Percentiles rank a stretch among this genome's conserved stretches.
Conservation (phyloP, 305 asterid species). For the Fraxinus nigra region DNA sequence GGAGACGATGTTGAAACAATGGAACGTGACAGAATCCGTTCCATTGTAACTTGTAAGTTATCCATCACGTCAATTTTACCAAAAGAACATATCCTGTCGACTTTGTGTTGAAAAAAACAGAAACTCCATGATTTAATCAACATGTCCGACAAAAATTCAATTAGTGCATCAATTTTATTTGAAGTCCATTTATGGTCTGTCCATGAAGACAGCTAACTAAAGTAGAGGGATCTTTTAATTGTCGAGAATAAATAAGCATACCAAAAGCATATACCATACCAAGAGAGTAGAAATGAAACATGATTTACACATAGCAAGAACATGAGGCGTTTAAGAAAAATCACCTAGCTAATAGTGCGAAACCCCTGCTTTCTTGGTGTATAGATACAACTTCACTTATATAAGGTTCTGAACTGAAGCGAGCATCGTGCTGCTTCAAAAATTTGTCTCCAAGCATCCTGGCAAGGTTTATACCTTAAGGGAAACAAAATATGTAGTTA, state of each 20-base stretch:
- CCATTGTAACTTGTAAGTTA: background rate
- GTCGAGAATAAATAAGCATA: background rate
- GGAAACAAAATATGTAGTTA: conserved; percentile 11
- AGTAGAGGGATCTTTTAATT: background rate
- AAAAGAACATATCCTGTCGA: background rate
- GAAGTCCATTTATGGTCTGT: background rate
- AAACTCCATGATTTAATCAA: background rate
- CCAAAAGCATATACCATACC: background rate
- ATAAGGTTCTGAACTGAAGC: conserved; percentile 93
- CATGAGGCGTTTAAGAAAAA: conserved; percentile 16
- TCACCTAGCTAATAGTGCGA: conserved; percentile 88
- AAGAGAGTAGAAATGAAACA: background rate
- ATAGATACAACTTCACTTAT: conserved; percentile 62
- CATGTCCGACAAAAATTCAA: background rate
- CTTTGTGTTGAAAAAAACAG: background rate
- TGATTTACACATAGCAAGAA: background rate
- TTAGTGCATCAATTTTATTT: background rate
- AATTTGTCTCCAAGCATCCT: conserved; percentile 98
- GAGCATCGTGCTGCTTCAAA: conserved; percentile 86
- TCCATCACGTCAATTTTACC: background rate
- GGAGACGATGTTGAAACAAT: background rate
- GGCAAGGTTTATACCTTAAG: conserved; percentile 84
- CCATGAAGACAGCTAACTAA: background rate
- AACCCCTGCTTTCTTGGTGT: conserved; percentile 51
- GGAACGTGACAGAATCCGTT: background rate